phyloP scores from a whole-genome alignment of 164 flowering plant genomes.

The Stephania yunnanensis region DNA sequence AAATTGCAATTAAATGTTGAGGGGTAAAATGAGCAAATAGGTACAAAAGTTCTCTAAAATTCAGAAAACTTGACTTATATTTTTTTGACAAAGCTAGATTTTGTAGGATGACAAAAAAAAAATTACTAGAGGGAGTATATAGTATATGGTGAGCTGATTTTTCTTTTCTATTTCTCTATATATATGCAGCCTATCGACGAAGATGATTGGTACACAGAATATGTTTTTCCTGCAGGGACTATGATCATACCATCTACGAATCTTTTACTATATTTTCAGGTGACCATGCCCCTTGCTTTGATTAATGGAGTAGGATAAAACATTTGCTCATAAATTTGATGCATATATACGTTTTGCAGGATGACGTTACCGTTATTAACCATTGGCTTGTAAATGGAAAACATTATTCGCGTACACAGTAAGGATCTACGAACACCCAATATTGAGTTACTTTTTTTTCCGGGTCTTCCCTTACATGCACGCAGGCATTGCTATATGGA shows the following conservation, averaged over 20 bases:
- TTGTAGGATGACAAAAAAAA: no score
- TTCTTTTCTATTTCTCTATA: neutral
- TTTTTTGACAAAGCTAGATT: no score
- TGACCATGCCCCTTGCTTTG: neutral
- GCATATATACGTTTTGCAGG: conserved; percentile 8
- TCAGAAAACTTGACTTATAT: no score
- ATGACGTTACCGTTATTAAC: conserved; percentile 17
- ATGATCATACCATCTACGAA: conserved; percentile 5
- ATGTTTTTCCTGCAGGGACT: conserved; percentile 4
- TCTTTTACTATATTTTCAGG: conserved; percentile 14
- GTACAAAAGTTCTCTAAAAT: no score
- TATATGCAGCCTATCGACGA: neutral
- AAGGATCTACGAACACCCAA: neutral
- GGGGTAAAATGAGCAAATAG: no score
- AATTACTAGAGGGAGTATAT: no score
- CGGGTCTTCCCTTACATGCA: no score
- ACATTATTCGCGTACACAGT: conserved; percentile 16
- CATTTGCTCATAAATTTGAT: no score
- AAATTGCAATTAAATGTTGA: no score
- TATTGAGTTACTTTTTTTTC: no score
- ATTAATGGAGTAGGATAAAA: no score
- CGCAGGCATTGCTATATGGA: no score
- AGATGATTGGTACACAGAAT: conserved; percentile 12
- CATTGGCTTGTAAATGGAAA: conserved; percentile 23
- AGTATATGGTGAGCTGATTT: neutral